Base-by-base conservation (phyloP, 495 filamentous ascomycete species). In the Xylaria cubensis region DNA sequence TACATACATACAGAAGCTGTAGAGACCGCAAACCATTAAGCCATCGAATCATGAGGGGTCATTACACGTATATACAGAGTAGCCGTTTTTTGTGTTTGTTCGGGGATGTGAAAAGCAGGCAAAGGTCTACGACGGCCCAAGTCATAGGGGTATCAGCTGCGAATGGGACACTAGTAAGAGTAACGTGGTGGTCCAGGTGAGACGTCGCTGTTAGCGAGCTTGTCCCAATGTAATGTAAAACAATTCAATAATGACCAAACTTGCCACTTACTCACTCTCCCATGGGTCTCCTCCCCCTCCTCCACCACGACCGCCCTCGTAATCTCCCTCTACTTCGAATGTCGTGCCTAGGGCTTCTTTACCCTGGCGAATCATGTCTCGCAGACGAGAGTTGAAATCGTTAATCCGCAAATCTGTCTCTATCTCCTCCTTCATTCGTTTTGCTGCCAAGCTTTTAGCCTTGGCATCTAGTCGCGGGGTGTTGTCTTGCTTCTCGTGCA, bases 361-460 rank as follows among this genome's bases (percentile, higher is more conserved):
- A 0, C 94, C 96, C 79, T 98, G 91, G 9, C 90, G 81, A 55
- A 99, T 97, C 93, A 99, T 93, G 41, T 87, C 90, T 75, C 91
- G 88, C 34, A 98, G 81, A 75, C 91, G 90, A 48, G 88, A 85
- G 76, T 95, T 96, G 79, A 98, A 88, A 26, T 90, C 88, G 67
- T 88, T 88, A 65, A 99, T 87, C 65, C 90, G 90, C 53, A 89
- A 88, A 75, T 98, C 95, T 21, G 91, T 89, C 74, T 96, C 93
- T 58, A 89, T 85, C 74, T 97, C 94, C 32, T 90, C 90, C 48
- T 88, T 88, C 26, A 88, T 84, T 71, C 89, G 88, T 75, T 88
- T 85, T 21, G 90, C 90, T 24, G 92, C 89, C 72, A 92, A 86
- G 55, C 86, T 84, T 75, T 90, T 89, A 15, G 92, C 91, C 75